Percentiles rank a stretch among this genome's conserved stretches.
Evolutionary conservation across 1,284 basidiomycete genomes (phyloP).

Genomic region (Cutaneotrichosporon cavernicola): DNA sequence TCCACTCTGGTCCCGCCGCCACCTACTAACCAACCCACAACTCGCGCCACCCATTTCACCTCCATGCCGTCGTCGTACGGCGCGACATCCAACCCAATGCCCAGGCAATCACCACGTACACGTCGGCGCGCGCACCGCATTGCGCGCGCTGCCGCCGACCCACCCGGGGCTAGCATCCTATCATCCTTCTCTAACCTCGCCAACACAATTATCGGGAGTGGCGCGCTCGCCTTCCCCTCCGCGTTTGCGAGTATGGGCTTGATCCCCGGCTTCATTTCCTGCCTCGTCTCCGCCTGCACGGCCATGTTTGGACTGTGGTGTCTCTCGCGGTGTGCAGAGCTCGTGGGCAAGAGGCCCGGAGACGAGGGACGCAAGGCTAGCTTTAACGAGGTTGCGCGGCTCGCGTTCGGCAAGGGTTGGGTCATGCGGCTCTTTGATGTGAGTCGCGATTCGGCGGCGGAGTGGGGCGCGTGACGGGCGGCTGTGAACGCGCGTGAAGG

Average conservation of each 20-base stretch:
- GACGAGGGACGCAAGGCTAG: slow-evolving; percentile 64
- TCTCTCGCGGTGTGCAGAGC: slow-evolving; percentile 79
- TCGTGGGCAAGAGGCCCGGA: slow-evolving; percentile 56
- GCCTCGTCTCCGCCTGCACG: slow-evolving; percentile 77
- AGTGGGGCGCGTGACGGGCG: background rate
- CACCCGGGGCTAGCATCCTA: slow-evolving; percentile 22
- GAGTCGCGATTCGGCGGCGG: slow-evolving; percentile 23
- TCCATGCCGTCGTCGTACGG: slow-evolving; percentile 4
- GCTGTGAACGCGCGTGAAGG: background rate
- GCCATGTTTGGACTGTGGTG: slow-evolving; percentile 87
- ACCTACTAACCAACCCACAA: background rate
- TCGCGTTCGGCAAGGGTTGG: slow-evolving; percentile 66
- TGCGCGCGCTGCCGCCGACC: slow-evolving; percentile 15
- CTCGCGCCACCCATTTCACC: slow-evolving; percentile 4
- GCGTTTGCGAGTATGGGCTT: slow-evolving; percentile 82
- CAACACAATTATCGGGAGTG: slow-evolving; percentile 86
- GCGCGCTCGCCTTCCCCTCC: slow-evolving; percentile 60
- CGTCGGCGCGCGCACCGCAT: slow-evolving; percentile 16
- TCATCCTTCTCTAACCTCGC: slow-evolving; percentile 61
- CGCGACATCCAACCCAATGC: slow-evolving; percentile 4
- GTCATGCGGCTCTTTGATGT: slow-evolving; percentile 49
- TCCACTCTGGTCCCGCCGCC: slow-evolving; percentile 7
- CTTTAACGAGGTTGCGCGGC: slow-evolving; percentile 79
- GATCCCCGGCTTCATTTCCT: slow-evolving; percentile 82
- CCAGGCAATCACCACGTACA: slow-evolving; percentile 6